These are phyloP conservation scores for Cyclocybe aegerita DNA, from an alignment of 768 basidiomycete species.

Conservation along the genomic window DNA sequence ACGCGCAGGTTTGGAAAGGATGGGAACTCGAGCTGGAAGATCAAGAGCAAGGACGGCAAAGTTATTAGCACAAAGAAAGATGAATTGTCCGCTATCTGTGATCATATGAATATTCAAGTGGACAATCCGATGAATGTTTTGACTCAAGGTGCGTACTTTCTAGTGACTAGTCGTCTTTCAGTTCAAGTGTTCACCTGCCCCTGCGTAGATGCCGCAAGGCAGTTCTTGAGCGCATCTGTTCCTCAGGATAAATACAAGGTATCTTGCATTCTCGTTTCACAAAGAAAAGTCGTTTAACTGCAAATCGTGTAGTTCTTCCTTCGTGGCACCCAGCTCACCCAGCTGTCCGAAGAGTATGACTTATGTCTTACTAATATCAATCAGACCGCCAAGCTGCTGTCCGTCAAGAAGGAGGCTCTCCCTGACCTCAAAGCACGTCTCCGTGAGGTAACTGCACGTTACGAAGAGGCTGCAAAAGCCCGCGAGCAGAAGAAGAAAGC, in stretches of 20 bases:
- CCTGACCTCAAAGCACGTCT: slow-evolving; percentile 70
- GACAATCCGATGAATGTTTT: slow-evolving; percentile 96
- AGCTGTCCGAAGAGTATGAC: slow-evolving; percentile 87
- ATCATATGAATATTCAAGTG: slow-evolving; percentile 96
- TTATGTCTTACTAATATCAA: slow-evolving; percentile 71
- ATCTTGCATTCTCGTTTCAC: background rate
- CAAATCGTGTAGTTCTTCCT: slow-evolving; percentile 76
- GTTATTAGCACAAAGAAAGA: slow-evolving; percentile 76
- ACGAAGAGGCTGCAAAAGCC: slow-evolving; percentile 74
- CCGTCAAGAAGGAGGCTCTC: slow-evolving; percentile 72
- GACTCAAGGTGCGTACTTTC: slow-evolving; percentile 61
- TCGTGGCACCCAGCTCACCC: slow-evolving; percentile 85
- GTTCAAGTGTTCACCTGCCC: background rate
- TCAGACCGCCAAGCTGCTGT: slow-evolving; percentile 62
- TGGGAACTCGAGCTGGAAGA: slow-evolving; percentile 79
- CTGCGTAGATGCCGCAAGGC: slow-evolving; percentile 58
- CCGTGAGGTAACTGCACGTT: slow-evolving; percentile 56
- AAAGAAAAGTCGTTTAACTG: background rate
- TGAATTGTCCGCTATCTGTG: slow-evolving; percentile 85
- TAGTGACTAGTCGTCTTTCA: background rate
- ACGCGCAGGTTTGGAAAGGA: slow-evolving; percentile 79
- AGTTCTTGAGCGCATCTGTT: slow-evolving; percentile 83
- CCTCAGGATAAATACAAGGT: slow-evolving; percentile 90
- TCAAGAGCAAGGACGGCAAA: slow-evolving; percentile 66
- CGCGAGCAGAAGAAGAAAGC: slow-evolving; percentile 66